These are phyloP conservation scores for Aureobasidium sp. DNA, from an alignment of 2,329 filamentous ascomycete species.

Conservation along the genomic window DNA sequence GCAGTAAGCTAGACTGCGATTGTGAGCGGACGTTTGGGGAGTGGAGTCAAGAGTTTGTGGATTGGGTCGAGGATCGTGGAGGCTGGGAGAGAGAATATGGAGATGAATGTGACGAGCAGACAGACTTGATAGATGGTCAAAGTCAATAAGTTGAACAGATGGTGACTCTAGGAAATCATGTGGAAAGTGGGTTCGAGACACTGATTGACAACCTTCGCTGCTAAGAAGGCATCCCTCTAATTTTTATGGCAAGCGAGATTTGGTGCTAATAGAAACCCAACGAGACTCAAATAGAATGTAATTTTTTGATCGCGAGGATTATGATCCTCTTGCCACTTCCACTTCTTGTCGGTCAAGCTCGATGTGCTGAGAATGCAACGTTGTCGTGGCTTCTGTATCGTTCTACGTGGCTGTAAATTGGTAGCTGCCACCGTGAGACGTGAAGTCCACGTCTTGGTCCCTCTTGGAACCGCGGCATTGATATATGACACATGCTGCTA, in stretches of 20 bases:
- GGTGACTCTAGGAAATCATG: not conserved
- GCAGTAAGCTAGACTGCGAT: not conserved
- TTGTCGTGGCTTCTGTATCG: not conserved
- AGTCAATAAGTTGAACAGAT: not conserved
- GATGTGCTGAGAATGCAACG: not conserved
- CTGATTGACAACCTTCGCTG: not conserved
- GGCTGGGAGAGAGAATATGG: not conserved
- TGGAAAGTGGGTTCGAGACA: too few relatives aligned
- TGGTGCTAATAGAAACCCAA: not conserved
- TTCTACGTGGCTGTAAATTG: not conserved
- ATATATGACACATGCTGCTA: not conserved
- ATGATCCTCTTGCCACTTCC: not conserved
- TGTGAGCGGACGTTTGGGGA: not conserved
- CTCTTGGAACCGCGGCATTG: not conserved
- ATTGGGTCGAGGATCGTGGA: not conserved
- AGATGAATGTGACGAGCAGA: not conserved
- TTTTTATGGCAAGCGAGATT: not conserved
- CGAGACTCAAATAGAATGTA: not conserved
- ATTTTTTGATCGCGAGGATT: not conserved
- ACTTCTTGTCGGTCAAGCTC: not conserved
- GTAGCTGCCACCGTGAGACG: not conserved
- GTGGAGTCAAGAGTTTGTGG: not conserved
- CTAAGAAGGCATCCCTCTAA: not conserved
- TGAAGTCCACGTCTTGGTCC: not conserved
- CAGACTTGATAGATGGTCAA: not conserved